Conservation (phyloP, 352 stramenopile species). For the Globisporangium perplexum region DNA sequence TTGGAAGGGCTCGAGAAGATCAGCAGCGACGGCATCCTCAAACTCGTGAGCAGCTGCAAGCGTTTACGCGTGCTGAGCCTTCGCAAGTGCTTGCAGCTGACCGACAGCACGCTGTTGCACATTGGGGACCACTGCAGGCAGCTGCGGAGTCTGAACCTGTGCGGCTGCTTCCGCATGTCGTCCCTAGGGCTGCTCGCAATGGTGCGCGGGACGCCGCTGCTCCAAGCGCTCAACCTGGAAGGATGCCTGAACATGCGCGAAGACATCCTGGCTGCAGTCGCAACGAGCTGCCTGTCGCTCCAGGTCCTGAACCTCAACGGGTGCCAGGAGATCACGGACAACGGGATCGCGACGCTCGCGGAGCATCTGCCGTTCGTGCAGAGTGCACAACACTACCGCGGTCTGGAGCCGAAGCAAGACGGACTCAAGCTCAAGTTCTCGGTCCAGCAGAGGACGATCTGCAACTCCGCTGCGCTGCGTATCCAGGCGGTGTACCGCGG, state of each 20-base stretch:
- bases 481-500: constrained; percentile 67
- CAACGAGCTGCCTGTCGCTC: constrained; percentile 41
- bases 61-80: constrained; percentile 54
- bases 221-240: constrained; percentile 69
- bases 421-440: constrained; percentile 61
- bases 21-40: constrained; percentile 35
- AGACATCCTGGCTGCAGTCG: constrained; percentile 57
- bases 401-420: constrained; percentile 49
- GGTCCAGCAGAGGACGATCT: constrained; percentile 67
- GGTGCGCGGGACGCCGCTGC: constrained; percentile 32
- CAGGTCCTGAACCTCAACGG: constrained; percentile 68
- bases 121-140: constrained; percentile 43
- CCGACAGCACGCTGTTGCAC: constrained; percentile 35
- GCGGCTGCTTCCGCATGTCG: constrained; percentile 53
- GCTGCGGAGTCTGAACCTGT: constrained; percentile 57
- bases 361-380: constrained; percentile 72
- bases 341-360: constrained; percentile 53
- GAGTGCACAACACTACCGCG: constrained; percentile 39
- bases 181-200: constrained; percentile 46
- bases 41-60: constrained; percentile 43
- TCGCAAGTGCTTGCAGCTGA: constrained; percentile 55
- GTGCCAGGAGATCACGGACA: constrained; percentile 76
- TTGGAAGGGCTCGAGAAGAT: constrained; percentile 61
- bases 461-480: constrained; percentile 58
- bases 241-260: constrained; percentile 64